Evolutionary conservation across 163 green algal species (phyloP), one percentile per base, ranked within the genome.

Genomic region (Chlorella variabilis): DNA sequence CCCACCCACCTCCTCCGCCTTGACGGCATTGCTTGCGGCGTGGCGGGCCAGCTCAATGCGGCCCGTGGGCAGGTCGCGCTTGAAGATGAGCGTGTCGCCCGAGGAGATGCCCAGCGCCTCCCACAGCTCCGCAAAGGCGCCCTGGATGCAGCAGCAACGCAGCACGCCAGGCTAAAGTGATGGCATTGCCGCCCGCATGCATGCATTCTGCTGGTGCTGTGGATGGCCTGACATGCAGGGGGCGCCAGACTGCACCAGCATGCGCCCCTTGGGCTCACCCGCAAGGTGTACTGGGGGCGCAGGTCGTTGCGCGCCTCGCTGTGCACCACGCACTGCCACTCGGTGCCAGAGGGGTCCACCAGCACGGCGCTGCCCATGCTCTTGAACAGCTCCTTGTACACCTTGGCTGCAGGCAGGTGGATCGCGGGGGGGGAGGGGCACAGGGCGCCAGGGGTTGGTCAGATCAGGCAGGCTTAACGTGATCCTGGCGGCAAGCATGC

Each of bases 311-410:
- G 73, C 15, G 48, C 83, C 71, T 85, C 84, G 31, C 36, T 77
- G 31, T 70, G 69, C 59, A 88, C 45, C 45, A 66, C 13, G 73
- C 78, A 85, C 13, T 48, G 61, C 38, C 61, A 58, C 48, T 85
- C 51, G 20, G 18, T 39, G 31, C 84, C 79, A 4, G 45, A 4
- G 41, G 25, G 31, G 56, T 88, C 84, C 31, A 86, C 59, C 7
- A 86, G 36, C 34, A 81, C 62, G 20, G 71, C 79, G n/a, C 9
- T 41, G 39, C 58, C 18, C 11, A 27, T 29, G 66, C 71, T 77
- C 18, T 63, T 56, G 29, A 89, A 89, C 51, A 89, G 75, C 58
- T 89, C 84, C 59, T 79, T 78, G 61, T 80, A 82, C 36, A 89
- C 84, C 73, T 84, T 84, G 83, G 73, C 84, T 88, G 79, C 78